Percentiles rank a stretch among this genome's conserved stretches.
Evolutionary conservation across 164 flowering plant genomes (phyloP).

Genomic region (Annona squamosa): DNA sequence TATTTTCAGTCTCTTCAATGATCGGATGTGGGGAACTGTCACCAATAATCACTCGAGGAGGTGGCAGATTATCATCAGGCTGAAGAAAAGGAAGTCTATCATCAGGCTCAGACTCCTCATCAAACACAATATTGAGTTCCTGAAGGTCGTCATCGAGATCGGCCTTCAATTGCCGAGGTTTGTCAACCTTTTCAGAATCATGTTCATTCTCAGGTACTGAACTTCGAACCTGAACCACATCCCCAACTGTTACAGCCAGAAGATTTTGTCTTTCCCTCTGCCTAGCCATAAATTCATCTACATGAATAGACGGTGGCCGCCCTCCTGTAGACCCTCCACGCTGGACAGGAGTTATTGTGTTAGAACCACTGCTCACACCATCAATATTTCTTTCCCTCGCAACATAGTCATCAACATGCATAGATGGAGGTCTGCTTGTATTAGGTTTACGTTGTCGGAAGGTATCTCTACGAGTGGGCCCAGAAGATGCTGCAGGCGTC

Average conservation of each 20-base stretch:
- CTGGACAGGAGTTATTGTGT: slow-evolving; percentile 53
- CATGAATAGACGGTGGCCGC: slow-evolving; percentile 97
- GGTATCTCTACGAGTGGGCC: slow-evolving; percentile 73
- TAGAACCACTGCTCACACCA: slow-evolving; percentile 44
- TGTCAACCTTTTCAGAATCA: slow-evolving; percentile 39
- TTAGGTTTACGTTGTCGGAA: slow-evolving; percentile 96
- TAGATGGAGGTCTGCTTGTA: slow-evolving; percentile 97
- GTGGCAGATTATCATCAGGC: slow-evolving; percentile 64
- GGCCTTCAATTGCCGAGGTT: slow-evolving; percentile 59
- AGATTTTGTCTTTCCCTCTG: slow-evolving; percentile 85
- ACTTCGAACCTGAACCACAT: slow-evolving; percentile 36
- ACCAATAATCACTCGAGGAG: slow-evolving; percentile 47
- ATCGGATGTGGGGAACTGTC: slow-evolving; percentile 72
- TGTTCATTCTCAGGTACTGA: slow-evolving; percentile 26
- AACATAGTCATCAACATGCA: slow-evolving; percentile 99
- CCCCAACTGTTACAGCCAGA: slow-evolving; percentile 35
- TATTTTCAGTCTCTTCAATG: slow-evolving; percentile 79
- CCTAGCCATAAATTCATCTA: slow-evolving; percentile 96
- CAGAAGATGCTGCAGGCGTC: slow-evolving; percentile 39
- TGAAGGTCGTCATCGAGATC: slow-evolving; percentile 95
- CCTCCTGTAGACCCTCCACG: slow-evolving; percentile 79
- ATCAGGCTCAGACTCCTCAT: slow-evolving; percentile 84
- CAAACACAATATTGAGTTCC: slow-evolving; percentile 92
- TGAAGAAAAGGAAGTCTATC: slow-evolving; percentile 88
- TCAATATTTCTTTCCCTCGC: slow-evolving; percentile 93